Evolutionary conservation across 768 basidiomycete species (phyloP).

Genomic region (Agrocybe pediades): DNA sequence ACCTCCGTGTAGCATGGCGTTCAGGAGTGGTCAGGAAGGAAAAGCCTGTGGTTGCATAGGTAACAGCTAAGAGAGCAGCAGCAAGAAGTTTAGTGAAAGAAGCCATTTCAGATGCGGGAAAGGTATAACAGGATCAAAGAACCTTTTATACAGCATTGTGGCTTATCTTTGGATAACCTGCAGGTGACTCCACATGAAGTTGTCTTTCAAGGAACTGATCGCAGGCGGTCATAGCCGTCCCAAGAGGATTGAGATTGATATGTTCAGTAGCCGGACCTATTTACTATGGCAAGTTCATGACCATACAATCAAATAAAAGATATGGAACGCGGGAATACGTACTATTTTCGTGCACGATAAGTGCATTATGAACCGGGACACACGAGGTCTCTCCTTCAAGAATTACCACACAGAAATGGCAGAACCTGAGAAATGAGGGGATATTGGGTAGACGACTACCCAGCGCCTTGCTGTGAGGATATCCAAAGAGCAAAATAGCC

Average conservation of each 20-base stretch:
- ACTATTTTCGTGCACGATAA: constrained; percentile 6
- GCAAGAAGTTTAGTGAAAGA: constrained; percentile 22
- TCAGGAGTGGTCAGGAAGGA: constrained; percentile 6
- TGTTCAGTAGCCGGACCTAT: background rate
- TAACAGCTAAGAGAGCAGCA: constrained; percentile 21
- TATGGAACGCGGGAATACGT: constrained; percentile 1
- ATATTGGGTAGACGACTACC: background rate
- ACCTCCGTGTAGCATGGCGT: constrained; percentile 23
- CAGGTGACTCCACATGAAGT: background rate
- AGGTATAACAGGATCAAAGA: background rate
- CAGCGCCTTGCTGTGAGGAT: background rate
- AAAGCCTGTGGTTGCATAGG: constrained; percentile 13
- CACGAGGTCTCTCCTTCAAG: constrained; percentile 3
- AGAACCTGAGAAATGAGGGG: background rate
- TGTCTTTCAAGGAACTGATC: background rate
- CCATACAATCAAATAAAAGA: background rate
- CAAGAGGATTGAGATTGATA: background rate
- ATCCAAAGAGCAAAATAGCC: background rate
- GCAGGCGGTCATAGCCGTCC: background rate
- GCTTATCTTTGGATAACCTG: background rate
- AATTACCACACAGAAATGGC: background rate
- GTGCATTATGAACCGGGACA: background rate
- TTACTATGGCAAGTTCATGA: background rate
- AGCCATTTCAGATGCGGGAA: constrained; percentile 8
- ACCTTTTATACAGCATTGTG: background rate